Conservation (phyloP, 306 rosid species). For the Nissolia schottii region DNA sequence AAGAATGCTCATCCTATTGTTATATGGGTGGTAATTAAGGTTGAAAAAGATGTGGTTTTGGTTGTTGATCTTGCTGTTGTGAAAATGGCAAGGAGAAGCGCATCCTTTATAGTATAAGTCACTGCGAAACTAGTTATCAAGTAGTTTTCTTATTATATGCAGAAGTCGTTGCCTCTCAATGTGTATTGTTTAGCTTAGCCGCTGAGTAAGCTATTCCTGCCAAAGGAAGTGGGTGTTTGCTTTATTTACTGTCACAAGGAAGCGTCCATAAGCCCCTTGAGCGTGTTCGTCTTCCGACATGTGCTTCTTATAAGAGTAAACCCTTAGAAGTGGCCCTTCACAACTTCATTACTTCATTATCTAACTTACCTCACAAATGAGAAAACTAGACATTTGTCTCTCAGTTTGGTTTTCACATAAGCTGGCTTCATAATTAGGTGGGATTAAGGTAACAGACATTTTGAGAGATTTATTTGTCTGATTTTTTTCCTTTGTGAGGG, state of each 20-base stretch:
- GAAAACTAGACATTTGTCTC: no score
- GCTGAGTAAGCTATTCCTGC: background rate
- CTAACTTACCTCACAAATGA: no score
- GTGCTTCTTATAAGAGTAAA: no score
- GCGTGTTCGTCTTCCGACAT: background rate
- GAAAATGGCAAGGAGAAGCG: background rate
- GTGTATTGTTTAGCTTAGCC: background rate
- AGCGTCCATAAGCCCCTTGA: background rate
- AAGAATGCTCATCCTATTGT: background rate
- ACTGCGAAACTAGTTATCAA: background rate
- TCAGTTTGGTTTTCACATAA: no score
- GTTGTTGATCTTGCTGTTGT: background rate
- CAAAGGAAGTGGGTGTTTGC: background rate
- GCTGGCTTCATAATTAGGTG: no score
- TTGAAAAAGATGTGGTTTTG: background rate
- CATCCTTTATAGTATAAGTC: background rate
- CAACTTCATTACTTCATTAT: no score
- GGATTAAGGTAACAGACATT: no score
- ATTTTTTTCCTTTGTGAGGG: no score
- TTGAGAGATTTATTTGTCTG: no score
- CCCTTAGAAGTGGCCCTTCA: no score
- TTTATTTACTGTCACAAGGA: background rate
- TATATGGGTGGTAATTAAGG: slow-evolving; percentile 17
- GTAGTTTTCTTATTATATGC: background rate
- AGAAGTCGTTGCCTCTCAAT: background rate